phyloP scores from a whole-genome alignment of 1,284 basidiomycete species.

The Puccinia sorghi region DNA sequence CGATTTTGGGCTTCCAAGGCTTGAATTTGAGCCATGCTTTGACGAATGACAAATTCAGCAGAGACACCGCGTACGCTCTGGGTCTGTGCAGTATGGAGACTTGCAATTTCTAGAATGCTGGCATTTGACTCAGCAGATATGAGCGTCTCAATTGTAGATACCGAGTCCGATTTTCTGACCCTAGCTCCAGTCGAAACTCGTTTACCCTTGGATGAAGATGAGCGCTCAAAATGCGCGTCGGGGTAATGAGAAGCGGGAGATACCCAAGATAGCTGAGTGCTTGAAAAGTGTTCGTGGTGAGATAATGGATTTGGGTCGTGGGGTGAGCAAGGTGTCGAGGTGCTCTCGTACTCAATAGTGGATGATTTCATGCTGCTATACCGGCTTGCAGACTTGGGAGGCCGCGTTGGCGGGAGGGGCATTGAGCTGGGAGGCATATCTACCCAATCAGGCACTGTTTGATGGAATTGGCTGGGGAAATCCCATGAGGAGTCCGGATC shows the following conservation, averaged over 20 bases:
- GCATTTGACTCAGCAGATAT: constrained; percentile 37
- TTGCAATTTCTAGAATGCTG: constrained; percentile 39
- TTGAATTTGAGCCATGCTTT: constrained; percentile 29
- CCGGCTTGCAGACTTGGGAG: constrained; percentile 42
- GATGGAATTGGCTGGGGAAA: constrained; percentile 37
- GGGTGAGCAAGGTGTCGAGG: constrained; percentile 41
- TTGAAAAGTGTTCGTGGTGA: neutral
- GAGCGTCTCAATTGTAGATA: constrained; percentile 32
- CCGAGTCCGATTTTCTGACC: constrained; percentile 30
- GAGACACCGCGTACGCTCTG: constrained; percentile 40
- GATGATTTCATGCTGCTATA: constrained; percentile 35
- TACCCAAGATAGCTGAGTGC: neutral
- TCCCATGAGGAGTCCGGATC: constrained; percentile 39
- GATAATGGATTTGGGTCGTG: constrained; percentile 23
- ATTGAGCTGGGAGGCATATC: constrained; percentile 5
- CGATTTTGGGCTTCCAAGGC: constrained; percentile 24
- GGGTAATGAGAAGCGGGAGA: neutral
- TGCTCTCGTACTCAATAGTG: constrained; percentile 46
- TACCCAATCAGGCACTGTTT: constrained; percentile 39
- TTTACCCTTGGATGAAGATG: constrained; percentile 14
- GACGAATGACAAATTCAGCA: constrained; percentile 34
- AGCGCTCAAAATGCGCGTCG: neutral
- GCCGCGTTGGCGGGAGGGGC: constrained; percentile 34
- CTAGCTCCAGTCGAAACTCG: constrained; percentile 9
- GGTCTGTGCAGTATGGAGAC: constrained; percentile 45